phyloP scores from a whole-genome alignment of 1,284 basidiomycete genomes.

The Taiwanofungus camphoratus region DNA sequence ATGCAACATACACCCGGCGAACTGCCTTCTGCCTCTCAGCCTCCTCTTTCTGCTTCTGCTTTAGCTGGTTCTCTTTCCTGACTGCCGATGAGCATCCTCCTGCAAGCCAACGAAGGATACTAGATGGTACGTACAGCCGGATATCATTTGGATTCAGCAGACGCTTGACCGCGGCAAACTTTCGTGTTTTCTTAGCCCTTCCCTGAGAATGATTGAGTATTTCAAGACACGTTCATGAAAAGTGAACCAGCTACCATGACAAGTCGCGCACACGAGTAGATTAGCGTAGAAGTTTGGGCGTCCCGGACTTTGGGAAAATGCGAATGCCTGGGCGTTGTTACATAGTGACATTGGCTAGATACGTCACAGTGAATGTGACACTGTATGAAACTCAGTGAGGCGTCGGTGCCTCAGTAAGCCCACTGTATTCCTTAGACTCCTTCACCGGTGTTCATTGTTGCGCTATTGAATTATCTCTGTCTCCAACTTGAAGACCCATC shows the following conservation, averaged over 20 bases:
- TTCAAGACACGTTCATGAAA: no score
- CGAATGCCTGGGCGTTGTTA: no score
- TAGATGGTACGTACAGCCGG: slow-evolving; percentile 64
- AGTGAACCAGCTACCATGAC: no score
- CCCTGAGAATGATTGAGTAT: no score
- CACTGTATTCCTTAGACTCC: slow-evolving; percentile 16
- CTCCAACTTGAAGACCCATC: slow-evolving; percentile 4
- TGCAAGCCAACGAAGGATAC: neutral
- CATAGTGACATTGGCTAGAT: no score
- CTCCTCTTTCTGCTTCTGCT: slow-evolving; percentile 74
- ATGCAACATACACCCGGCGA: slow-evolving; percentile 56
- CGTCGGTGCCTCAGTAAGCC: neutral
- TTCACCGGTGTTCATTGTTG: slow-evolving; percentile 17
- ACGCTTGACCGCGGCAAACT: slow-evolving; percentile 93
- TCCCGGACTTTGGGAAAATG: no score
- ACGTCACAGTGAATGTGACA: neutral
- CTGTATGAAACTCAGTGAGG: neutral
- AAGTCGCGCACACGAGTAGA: no score
- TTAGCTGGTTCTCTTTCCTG: slow-evolving; percentile 78
- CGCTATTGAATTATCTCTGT: slow-evolving; percentile 9
- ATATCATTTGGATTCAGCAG: slow-evolving; percentile 94
- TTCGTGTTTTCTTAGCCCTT: slow-evolving; percentile 92
- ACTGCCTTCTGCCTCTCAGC: slow-evolving; percentile 68
- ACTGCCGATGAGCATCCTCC: neutral
- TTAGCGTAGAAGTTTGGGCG: no score